phyloP scores from a whole-genome alignment of 2,329 filamentous ascomycete genomes.

The Penicillium sp. region DNA sequence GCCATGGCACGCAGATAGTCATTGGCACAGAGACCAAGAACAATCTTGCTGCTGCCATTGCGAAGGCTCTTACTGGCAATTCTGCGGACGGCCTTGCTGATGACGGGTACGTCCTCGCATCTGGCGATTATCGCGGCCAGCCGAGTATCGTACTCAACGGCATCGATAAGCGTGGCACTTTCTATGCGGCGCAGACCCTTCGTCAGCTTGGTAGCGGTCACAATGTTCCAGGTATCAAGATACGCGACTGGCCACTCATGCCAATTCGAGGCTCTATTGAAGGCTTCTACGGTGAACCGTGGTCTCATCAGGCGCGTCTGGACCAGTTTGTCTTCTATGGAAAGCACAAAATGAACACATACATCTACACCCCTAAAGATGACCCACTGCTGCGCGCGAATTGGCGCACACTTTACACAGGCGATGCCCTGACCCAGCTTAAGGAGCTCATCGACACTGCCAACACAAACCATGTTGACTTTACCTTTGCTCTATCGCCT shows the following conservation, averaged over 20 bases:
- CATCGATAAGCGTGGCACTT: slow-evolving; percentile 28
- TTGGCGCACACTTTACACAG: slow-evolving; percentile 30
- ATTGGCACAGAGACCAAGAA: slow-evolving; percentile 23
- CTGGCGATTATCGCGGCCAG: slow-evolving; percentile 21
- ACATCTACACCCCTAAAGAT: slow-evolving; percentile 35
- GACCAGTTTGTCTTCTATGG: slow-evolving; percentile 33
- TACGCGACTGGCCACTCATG: slow-evolving; percentile 36
- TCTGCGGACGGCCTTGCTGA: slow-evolving; percentile 22
- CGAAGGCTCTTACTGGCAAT: slow-evolving; percentile 22
- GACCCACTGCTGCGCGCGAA: slow-evolving; percentile 29
- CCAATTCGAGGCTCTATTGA: slow-evolving; percentile 34
- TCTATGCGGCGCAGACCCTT: slow-evolving; percentile 31
- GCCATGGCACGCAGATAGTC: slow-evolving; percentile 23
- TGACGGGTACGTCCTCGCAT: slow-evolving; percentile 30
- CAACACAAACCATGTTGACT: slow-evolving; percentile 31
- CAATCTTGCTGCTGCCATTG: slow-evolving; percentile 11
- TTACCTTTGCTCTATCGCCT: slow-evolving; percentile 32
- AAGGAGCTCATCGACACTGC: slow-evolving; percentile 28
- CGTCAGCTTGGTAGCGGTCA: slow-evolving; percentile 22
- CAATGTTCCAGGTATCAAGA: slow-evolving; percentile 21
- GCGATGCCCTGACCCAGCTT: slow-evolving; percentile 24
- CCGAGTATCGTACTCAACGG: slow-evolving; percentile 31
- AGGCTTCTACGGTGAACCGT: slow-evolving; percentile 33
- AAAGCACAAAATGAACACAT: slow-evolving; percentile 35
- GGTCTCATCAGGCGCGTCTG: slow-evolving; percentile 33